Evolutionary conservation across 148 eudicot species (phyloP).

Genomic region (Hydrangea macrophylla): DNA sequence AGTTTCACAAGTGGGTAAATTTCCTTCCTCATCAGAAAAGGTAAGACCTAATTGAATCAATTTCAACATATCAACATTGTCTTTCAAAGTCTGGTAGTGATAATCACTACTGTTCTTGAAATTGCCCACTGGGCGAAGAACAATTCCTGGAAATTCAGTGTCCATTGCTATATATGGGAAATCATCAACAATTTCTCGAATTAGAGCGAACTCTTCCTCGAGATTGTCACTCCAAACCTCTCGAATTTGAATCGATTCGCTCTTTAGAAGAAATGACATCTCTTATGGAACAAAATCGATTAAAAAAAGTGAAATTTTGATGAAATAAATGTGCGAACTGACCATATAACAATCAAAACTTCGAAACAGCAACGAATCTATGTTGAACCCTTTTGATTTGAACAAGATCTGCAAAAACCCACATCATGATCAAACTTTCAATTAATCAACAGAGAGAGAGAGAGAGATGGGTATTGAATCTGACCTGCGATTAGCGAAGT

Average conservation of each 20-base stretch:
- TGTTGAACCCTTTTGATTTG: neutral
- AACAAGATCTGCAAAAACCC: constrained; percentile 2
- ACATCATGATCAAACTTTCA: neutral
- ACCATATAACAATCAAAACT: neutral
- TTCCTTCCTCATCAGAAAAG: constrained; percentile 41
- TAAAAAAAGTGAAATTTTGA: constrained; percentile 1
- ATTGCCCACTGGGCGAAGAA: constrained; percentile 43
- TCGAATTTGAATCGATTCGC: constrained; percentile 39
- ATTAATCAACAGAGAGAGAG: neutral
- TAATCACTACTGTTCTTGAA: constrained; percentile 40
- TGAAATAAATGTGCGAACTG: neutral
- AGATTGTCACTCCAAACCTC: constrained; percentile 47
- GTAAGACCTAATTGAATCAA: constrained; percentile 48
- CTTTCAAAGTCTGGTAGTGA: constrained; percentile 47
- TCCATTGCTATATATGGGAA: constrained; percentile 51
- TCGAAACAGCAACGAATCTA: neutral
- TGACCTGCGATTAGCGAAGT: neutral
- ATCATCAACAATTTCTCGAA: constrained; percentile 41
- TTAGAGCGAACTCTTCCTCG: constrained; percentile 41
- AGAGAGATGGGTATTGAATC: neutral
- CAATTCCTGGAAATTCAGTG: constrained; percentile 49
- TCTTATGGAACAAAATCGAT: neutral
- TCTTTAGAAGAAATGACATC: constrained; percentile 41
- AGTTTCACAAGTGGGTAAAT: constrained; percentile 40
- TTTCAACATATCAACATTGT: constrained; percentile 46